Base-by-base conservation (phyloP, 192 early-diverging fungal genomes). In the Coemansia sp. region DNA sequence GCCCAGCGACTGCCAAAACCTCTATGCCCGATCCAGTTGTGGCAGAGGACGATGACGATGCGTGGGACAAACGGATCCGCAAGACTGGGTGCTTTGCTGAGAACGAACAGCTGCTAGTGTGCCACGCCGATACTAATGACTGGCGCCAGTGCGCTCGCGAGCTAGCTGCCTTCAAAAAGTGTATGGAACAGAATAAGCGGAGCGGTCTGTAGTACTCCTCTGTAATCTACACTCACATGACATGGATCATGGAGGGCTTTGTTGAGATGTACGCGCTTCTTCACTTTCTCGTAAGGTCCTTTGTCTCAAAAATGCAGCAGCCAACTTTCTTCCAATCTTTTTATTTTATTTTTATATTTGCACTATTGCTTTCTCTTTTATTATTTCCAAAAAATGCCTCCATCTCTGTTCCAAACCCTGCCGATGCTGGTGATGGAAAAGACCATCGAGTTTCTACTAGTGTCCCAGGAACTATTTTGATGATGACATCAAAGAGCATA, bases 91-190 rank as follows among this genome's bases (percentile, higher is more conserved):
- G 95, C 70, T 87, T 76, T 67, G 68, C 82, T 21, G 88, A 98
- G 72, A 94, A 96, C 79, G 91, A 94, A 61, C 79, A 69, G 2
- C 83, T 98, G 42, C 91, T 92, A 60, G 76, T 93, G 66, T 98
- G 95, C 75, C 90, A 93, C 75, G 87, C 86, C 21, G 92, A 94
- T 53, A 93, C 86, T 15, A 87, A 90, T 63, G 95, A 98, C 80
- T 98, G 94, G 93, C 87, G 95, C 42, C 75, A 85, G 44, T 98
- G 95, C 72, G 70, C 84, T 45, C 82, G 79, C 32, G 92, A 93
- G 69, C 90, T 98, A 88, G 34, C 73, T n/a, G 85, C 77, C 29
- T 98, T 98, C 78, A 82, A 86, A 36, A 78, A 88, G 14, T 98
- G 95, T 67, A 95, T 87, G 85, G 82, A 84, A 17, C 50, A 39